Evolutionary conservation across 352 stramenopile species (phyloP), one percentile per base, ranked within the genome.

Genomic region (Pythium rishiriense): DNA sequence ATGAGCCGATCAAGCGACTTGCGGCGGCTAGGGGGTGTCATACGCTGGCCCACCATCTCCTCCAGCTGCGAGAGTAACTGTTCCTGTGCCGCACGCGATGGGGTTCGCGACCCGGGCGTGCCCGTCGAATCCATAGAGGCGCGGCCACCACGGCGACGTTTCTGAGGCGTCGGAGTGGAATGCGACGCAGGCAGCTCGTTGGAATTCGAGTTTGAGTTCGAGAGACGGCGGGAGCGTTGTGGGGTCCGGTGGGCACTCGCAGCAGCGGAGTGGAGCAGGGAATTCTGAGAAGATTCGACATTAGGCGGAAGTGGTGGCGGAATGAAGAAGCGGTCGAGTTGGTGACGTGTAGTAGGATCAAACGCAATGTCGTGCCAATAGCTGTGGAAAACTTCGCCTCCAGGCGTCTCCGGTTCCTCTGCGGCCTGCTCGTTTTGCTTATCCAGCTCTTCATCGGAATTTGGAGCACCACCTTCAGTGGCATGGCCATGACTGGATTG

Each of bases 31-130:
- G 58, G 67, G 1, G 56, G 56, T n/a, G 62, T 64, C 60, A 66
- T 66, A 19, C 45, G 47, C 43, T 64, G 54, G 6, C 60, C 62
- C 14, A 67, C 54, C 60, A 66, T 58, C 26, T 73, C 60, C 52
- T 69, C 60, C 11, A 66, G 48, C 43, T 55, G 48, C 2, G 48
- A 55, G 5, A 65, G 25, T 28, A 64, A 33, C n/a, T 65, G 37
- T 17, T 54, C 31, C 22, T 58, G 58, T 14, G 58, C 43, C 39
- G 50, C 28, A 3, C 59, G 46, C 9, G 43, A 42, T 29, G 64
- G 64, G 2, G 43, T 54, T 1, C 56, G 55, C 1, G 35, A 7
- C 9, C 58, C 58, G 11, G 56, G 55, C 19, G 63, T 70, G 4
- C n/a, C 11, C 17, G 37, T n/a, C n/a, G 56, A 59, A 4, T 54